phyloP scores from a whole-genome alignment of 208 protist genomes.

The Acanthamoeba culbertsoni region DNA sequence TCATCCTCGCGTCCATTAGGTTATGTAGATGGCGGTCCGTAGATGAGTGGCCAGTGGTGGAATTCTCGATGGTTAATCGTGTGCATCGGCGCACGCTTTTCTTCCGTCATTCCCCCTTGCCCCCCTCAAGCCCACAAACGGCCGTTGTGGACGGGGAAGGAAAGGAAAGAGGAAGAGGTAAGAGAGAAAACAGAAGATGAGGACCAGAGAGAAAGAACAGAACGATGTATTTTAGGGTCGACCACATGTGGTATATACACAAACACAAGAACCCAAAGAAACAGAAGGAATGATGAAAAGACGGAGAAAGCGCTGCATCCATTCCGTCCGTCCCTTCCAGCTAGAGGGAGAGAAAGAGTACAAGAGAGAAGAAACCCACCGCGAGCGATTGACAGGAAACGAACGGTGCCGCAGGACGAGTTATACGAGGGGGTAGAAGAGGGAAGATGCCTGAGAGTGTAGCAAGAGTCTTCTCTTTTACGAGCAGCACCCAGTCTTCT shows the following conservation, averaged over 20 bases:
- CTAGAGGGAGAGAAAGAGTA: background rate
- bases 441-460: background rate
- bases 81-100: too few relatives aligned
- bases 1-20: too few relatives aligned
- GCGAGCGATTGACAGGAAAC: too few relatives aligned
- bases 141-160: background rate
- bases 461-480: too few relatives aligned
- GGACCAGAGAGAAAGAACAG: too few relatives aligned
- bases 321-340: background rate
- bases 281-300: background rate
- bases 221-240: background rate
- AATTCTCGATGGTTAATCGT: too few relatives aligned
- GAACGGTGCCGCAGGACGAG: too few relatives aligned
- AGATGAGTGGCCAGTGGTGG: too few relatives aligned
- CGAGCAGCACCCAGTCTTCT: background rate
- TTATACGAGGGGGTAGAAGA: background rate
- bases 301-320: background rate
- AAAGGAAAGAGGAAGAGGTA: background rate
- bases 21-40: too few relatives aligned
- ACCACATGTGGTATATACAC: background rate
- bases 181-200: background rate
- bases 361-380: background rate
- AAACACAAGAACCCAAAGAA: background rate
- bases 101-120: too few relatives aligned
- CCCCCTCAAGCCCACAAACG: too few relatives aligned